Evolutionary conservation across 352 stramenopile genomes (phyloP).

Genomic region (Pythium dissotocum): DNA sequence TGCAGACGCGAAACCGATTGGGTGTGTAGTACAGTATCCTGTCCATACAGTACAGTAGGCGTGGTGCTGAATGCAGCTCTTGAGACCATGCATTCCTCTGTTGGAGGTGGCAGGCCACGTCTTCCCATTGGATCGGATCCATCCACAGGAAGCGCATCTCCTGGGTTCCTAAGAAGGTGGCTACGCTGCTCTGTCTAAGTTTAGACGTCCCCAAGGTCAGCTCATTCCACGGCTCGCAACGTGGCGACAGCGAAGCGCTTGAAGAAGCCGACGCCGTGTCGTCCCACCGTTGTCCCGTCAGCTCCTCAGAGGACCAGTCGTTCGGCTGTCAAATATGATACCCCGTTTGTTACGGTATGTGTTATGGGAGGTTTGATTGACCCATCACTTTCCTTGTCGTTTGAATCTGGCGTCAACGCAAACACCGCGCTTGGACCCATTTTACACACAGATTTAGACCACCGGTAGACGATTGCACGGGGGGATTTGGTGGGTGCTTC

Average conservation of each 20-base stretch:
- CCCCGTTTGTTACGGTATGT: neutral
- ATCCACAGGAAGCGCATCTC: neutral
- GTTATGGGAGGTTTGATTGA: neutral
- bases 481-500: too few relatives aligned
- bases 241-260: conserved; percentile 4
- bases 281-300: conserved; percentile 14
- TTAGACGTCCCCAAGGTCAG: neutral
- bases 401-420: neutral
- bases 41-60: neutral
- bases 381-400: neutral
- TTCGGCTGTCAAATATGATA: conserved; percentile 24
- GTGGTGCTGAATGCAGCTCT: too few relatives aligned
- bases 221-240: neutral
- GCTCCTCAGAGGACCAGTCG: conserved; percentile 27
- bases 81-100: neutral
- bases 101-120: neutral
- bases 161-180: neutral
- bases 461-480: neutral
- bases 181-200: neutral
- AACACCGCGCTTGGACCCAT: neutral
- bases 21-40: too few relatives aligned
- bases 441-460: neutral
- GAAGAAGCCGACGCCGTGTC: conserved; percentile 1
- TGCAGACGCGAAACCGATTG: neutral
- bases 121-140: neutral